phyloP scores from a whole-genome alignment of 2,329 filamentous ascomycete species.

The Penicillium sp. region DNA sequence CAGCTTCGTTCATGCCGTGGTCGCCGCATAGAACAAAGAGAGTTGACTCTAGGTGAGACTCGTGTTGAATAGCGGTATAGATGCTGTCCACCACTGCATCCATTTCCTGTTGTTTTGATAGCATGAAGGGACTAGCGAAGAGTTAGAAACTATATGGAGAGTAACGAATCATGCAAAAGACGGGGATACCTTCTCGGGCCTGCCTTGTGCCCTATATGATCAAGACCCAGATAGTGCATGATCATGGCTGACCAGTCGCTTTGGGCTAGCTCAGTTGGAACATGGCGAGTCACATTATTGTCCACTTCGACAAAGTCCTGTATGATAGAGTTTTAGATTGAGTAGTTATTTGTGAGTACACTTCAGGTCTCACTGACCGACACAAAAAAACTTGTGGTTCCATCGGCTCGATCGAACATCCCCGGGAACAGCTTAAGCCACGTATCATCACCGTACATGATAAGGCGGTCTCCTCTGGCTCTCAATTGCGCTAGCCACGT shows the following conservation, averaged over 20 bases:
- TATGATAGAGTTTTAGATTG: slow-evolving; percentile 17
- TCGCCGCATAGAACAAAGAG: slow-evolving; percentile 88
- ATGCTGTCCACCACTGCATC: slow-evolving; percentile 78
- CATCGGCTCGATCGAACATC: slow-evolving; percentile 84
- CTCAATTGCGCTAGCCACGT: slow-evolving; percentile 96
- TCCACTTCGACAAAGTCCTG: slow-evolving; percentile 98
- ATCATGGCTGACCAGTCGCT: slow-evolving; percentile 92
- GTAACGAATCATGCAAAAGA: neutral
- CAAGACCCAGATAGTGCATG: slow-evolving; percentile 91
- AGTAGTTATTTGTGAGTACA: neutral
- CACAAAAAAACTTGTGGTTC: slow-evolving; percentile 97
- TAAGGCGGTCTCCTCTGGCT: slow-evolving; percentile 73
- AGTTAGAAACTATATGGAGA: slow-evolving; percentile 21
- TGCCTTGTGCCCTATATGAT: slow-evolving; percentile 97
- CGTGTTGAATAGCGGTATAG: slow-evolving; percentile 72
- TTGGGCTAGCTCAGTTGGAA: slow-evolving; percentile 73
- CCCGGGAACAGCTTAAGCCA: slow-evolving; percentile 96
- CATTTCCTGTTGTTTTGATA: slow-evolving; percentile 93
- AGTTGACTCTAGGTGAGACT: slow-evolving; percentile 74
- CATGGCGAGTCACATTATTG: slow-evolving; percentile 92
- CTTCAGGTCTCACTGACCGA: slow-evolving; percentile 65
- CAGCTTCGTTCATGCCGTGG: slow-evolving; percentile 99
- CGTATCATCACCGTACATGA: slow-evolving; percentile 98
- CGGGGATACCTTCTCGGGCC: slow-evolving; percentile 73
- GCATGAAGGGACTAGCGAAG: slow-evolving; percentile 75